Evolutionary conservation across 1,139 yeast genomes (phyloP), one percentile per base, ranked within the genome.

Genomic region (Candida sanyaensis): DNA sequence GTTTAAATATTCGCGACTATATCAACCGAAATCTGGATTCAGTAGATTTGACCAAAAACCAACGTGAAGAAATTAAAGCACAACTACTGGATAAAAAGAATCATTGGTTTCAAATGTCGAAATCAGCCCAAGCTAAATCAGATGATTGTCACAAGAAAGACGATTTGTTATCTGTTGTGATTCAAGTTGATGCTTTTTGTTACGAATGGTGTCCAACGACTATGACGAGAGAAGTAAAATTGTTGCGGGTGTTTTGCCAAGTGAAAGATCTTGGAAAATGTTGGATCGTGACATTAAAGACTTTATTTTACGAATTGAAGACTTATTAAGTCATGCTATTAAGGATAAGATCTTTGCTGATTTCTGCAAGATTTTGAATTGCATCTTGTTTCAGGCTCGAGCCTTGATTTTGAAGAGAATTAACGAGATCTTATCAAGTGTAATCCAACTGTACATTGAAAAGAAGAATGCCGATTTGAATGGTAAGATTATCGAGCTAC

Each of bases 221-320:
- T 65, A 59, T 43, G 77, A 72, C 42, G 77, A 72, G 42, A 55
- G 66, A 37, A 61, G 64, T 46, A 70, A 68, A 51, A 50, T 60
- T 4, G 52, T 60, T 1, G 55, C 58, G 36, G 63, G 58, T 17
- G 57, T 63, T 1, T 50, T 65, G 31, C 69, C 73, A 1, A 65
- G 67, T 53, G 76, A 70, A 50, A 56, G 73, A 43, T 61, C 64
- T 28, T 75, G 80, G 80, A 62, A 57, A 38, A 38, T 49, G 5
- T 54, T 73, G 27, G 60, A 64, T 40, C 61, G 57, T 12, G 75
- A 71, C 30, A 56, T 69, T 2, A 53, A 57, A 2, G 49, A 47
- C 4, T 54, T 71, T 27, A 65, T 68, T 11, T 48, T 51, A 1
- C 61, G 63, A 9, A 58, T 67, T 9, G 61, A 58, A 31, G 52